Evolutionary conservation across 2,329 filamentous ascomycete genomes (phyloP).

Genomic region (Aspergillus alliaceus): DNA sequence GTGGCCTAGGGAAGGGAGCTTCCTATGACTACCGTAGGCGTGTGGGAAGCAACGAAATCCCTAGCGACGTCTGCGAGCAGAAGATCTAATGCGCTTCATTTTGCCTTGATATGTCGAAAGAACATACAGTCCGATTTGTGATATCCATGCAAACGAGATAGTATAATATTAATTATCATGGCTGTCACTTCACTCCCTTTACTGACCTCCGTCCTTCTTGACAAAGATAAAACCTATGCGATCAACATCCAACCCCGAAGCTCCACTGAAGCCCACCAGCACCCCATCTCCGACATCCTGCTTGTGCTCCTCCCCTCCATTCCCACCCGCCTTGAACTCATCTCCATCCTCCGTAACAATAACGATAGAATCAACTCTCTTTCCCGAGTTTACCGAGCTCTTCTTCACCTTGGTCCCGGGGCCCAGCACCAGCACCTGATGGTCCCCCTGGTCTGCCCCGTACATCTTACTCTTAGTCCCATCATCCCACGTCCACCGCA

Average conservation of each 20-base stretch:
- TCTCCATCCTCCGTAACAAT: neutral
- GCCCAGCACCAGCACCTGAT: neutral
- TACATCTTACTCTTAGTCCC: neutral
- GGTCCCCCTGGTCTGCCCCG: neutral
- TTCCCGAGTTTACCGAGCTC: neutral
- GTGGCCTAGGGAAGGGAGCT: constrained; percentile 3
- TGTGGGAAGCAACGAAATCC: neutral
- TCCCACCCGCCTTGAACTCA: neutral
- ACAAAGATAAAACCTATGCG: neutral
- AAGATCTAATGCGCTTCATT: neutral
- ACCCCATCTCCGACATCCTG: neutral
- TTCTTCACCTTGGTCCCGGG: neutral
- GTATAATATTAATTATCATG: neutral
- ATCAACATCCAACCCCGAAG: neutral
- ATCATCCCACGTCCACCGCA: neutral
- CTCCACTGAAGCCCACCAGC: neutral
- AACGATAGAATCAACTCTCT: neutral
- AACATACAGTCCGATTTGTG: neutral
- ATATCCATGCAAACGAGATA: neutral
- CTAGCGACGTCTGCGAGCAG: neutral
- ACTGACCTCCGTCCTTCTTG: neutral
- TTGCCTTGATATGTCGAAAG: neutral
- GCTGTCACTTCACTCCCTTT: neutral
- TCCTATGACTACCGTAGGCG: neutral
- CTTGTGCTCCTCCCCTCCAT: neutral